These are phyloP conservation scores for Diaporthe citrichinensis DNA, from an alignment of 2,329 filamentous ascomycete species.

Conservation along the genomic window DNA sequence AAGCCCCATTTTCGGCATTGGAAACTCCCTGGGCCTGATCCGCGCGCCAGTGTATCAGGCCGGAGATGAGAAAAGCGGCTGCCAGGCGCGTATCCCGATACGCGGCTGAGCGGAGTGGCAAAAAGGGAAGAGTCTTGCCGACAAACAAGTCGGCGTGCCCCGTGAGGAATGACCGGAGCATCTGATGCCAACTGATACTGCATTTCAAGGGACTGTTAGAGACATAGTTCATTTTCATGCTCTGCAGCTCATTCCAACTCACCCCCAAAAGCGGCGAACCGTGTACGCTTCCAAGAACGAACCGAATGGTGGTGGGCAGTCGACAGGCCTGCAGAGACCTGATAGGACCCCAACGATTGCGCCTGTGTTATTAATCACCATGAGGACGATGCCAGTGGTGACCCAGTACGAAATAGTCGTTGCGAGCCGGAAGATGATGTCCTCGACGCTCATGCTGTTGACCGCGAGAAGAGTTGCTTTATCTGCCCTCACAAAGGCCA, in stretches of 20 bases:
- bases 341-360: neutral
- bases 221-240: neutral
- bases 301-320: neutral
- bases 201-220: neutral
- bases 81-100: neutral
- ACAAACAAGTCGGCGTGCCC: slow-evolving; percentile 1
- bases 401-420: neutral
- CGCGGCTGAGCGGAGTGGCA: neutral
- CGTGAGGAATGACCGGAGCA: neutral
- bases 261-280: slow-evolving; percentile 1
- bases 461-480: neutral
- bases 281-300: slow-evolving; percentile 4
- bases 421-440: neutral
- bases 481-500: neutral
- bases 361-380: slow-evolving; percentile 5
- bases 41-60: neutral
- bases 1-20: slow-evolving; percentile 1
- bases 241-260: neutral
- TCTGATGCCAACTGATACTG: neutral
- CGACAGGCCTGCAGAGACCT: neutral
- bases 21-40: neutral
- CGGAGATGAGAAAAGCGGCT: slow-evolving; percentile 1
- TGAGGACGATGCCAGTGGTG: neutral
- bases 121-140: neutral
- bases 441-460: neutral